phyloP scores from a whole-genome alignment of 768 basidiomycete species.

The Lentinus brumalis region DNA sequence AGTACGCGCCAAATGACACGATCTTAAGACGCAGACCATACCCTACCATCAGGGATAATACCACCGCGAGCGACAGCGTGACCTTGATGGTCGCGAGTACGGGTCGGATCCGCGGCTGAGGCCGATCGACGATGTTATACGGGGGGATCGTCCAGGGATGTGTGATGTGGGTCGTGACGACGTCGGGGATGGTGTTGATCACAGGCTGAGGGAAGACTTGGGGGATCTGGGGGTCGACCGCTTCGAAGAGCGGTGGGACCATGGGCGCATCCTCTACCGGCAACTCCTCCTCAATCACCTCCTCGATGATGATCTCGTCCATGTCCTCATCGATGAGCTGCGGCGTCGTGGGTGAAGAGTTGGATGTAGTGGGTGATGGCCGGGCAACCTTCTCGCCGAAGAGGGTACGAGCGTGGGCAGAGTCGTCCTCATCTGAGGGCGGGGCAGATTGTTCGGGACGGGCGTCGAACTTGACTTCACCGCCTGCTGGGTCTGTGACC shows the following conservation, averaged over 20 bases:
- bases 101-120: neutral
- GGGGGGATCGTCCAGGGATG: constrained; percentile 17
- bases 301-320: constrained; percentile 1
- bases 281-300: neutral
- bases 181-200: constrained; percentile 1
- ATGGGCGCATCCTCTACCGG: constrained; percentile 13
- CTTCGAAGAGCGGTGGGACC: constrained; percentile 16
- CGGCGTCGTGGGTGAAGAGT: too few species aligned
- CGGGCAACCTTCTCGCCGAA: too few species aligned
- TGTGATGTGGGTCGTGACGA: neutral
- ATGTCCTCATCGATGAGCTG: neutral
- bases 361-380: too few species aligned
- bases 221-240: constrained; percentile 20
- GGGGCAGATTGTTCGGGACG: too few species aligned
- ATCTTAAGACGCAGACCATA: constrained; percentile 12
- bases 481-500: too few species aligned
- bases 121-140: constrained; percentile 16
- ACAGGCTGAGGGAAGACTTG: constrained; percentile 6
- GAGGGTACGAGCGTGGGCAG: too few species aligned
- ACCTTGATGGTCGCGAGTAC: neutral
- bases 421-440: too few species aligned
- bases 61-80: neutral
- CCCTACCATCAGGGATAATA: neutral
- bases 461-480: too few species aligned
- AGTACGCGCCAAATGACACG: constrained; percentile 11